These are phyloP conservation scores for Diaporthe nobilis DNA, from an alignment of 2,329 filamentous ascomycete genomes.

Conservation along the genomic window DNA sequence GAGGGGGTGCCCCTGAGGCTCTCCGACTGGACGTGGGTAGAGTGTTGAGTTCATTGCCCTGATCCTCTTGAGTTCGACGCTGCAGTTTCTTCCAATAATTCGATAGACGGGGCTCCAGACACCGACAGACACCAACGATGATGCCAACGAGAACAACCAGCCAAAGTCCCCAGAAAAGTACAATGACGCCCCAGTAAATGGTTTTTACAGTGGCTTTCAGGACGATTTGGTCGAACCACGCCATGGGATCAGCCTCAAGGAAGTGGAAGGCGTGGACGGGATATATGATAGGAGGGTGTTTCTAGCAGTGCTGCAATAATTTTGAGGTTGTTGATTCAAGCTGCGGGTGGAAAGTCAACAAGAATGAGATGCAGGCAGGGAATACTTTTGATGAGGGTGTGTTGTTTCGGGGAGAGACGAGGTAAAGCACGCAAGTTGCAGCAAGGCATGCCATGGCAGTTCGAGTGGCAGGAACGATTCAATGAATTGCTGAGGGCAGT, in stretches of 20 bases:
- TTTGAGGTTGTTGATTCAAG: background rate
- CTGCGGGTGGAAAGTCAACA: background rate
- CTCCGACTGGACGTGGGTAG: background rate
- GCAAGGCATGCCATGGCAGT: too few relatives aligned
- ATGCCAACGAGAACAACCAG: background rate
- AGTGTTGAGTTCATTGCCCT: background rate
- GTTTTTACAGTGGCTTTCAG: background rate
- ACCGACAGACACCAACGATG: background rate
- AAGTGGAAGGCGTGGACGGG: background rate
- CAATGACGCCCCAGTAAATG: background rate
- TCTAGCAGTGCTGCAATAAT: constrained; percentile 1
- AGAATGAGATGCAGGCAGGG: too few relatives aligned
- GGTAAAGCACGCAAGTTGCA: background rate
- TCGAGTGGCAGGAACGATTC: background rate
- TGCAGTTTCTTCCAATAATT: background rate
- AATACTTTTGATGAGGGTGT: too few relatives aligned
- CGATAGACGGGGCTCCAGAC: background rate
- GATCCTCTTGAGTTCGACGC: too few relatives aligned
- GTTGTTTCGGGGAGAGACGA: background rate
- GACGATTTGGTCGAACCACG: background rate
- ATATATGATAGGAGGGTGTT: background rate
- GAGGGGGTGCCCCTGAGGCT: background rate
- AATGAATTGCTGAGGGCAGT: background rate
- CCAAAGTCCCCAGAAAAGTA: background rate
- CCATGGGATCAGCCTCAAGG: background rate